Percentiles rank a stretch among this genome's conserved stretches.
These are phyloP conservation scores for Nemania sp. DNA, from an alignment of 2,329 filamentous ascomycete genomes.

Conservation along the genomic window DNA sequence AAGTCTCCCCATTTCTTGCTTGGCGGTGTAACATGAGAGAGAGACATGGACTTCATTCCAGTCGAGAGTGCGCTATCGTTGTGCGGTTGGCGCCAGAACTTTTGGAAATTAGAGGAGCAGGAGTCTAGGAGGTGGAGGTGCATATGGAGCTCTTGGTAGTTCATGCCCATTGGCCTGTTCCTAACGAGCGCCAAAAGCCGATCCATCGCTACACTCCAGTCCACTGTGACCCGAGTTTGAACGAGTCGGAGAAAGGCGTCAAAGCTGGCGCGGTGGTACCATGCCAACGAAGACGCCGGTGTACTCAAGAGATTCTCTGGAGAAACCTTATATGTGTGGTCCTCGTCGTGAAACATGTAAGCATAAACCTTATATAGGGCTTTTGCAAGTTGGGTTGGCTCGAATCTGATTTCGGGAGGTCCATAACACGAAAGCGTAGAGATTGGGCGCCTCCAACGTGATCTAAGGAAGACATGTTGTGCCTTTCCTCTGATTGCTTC, in stretches of 20 bases:
- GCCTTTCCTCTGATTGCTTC: not conserved
- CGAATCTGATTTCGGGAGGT: constrained; percentile 24
- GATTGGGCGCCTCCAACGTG: constrained; percentile 34
- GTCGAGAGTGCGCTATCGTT: not conserved
- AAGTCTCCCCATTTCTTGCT: constrained; percentile 26
- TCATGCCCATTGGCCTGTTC: constrained; percentile 42
- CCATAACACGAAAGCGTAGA: not conserved
- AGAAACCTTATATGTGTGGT: not conserved
- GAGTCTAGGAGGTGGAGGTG: constrained; percentile 54
- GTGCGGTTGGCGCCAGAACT: not conserved
- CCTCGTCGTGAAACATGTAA: constrained; percentile 36
- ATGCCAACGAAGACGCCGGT: not conserved
- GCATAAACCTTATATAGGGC: constrained; percentile 29
- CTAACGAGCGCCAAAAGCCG: constrained; percentile 51
- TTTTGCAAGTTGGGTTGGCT: constrained; percentile 24
- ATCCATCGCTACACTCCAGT: constrained; percentile 51
- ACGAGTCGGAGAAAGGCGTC: constrained; percentile 36
- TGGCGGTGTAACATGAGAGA: not conserved
- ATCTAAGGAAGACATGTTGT: constrained; percentile 29
- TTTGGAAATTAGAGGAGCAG: constrained; percentile 39
- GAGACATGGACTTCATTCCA: not conserved
- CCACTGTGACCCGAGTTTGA: constrained; percentile 42
- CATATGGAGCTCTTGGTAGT: constrained; percentile 1
- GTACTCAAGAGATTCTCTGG: not conserved
- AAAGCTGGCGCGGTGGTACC: constrained; percentile 33